Conservation (phyloP, 2,329 filamentous ascomycete species). For the Colletotrichum eleusines region DNA sequence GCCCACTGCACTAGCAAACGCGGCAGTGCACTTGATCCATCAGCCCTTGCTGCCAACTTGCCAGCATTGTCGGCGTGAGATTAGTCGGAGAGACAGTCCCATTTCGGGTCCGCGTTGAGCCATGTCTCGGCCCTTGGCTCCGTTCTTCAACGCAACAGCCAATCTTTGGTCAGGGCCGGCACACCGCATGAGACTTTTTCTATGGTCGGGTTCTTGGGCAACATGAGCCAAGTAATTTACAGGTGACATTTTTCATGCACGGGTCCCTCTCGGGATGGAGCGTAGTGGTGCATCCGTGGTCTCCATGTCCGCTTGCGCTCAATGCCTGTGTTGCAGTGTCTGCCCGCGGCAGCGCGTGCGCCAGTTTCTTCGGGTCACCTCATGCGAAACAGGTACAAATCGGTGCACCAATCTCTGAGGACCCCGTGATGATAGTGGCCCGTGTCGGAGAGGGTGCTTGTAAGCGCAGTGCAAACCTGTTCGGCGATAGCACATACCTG, state of each 20-base stretch:
- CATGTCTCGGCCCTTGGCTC: slow-evolving; percentile 32
- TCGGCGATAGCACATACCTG: slow-evolving; percentile 6
- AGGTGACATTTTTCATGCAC: slow-evolving; percentile 2
- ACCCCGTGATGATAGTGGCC: neutral
- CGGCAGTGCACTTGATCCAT: slow-evolving; percentile 35
- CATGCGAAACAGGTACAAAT: slow-evolving; percentile 23
- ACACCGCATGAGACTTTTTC: slow-evolving; percentile 10
- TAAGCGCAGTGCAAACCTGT: neutral
- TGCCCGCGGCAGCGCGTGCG: slow-evolving; percentile 24
- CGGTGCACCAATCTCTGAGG: neutral
- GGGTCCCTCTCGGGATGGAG: slow-evolving; percentile 7
- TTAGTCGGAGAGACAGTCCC: slow-evolving; percentile 22
- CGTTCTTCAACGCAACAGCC: slow-evolving; percentile 36
- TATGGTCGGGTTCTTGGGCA: neutral
- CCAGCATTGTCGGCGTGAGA: slow-evolving; percentile 22
- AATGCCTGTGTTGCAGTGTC: slow-evolving; percentile 2
- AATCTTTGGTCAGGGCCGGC: slow-evolving; percentile 5
- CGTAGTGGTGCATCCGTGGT: neutral
- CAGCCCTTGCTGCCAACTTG: slow-evolving; percentile 12
- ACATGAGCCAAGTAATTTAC: neutral
- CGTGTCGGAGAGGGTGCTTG: neutral
- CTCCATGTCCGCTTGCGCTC: neutral
- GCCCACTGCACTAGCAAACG: slow-evolving; percentile 33
- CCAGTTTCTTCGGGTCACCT: slow-evolving; percentile 20
- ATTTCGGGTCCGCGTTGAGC: slow-evolving; percentile 24